A percentile compares a stretch with the other conserved stretches of the same genome.
Conservation (phyloP, 2,329 filamentous ascomycete species). For the Pseudophaeomoniella oleicola region DNA sequence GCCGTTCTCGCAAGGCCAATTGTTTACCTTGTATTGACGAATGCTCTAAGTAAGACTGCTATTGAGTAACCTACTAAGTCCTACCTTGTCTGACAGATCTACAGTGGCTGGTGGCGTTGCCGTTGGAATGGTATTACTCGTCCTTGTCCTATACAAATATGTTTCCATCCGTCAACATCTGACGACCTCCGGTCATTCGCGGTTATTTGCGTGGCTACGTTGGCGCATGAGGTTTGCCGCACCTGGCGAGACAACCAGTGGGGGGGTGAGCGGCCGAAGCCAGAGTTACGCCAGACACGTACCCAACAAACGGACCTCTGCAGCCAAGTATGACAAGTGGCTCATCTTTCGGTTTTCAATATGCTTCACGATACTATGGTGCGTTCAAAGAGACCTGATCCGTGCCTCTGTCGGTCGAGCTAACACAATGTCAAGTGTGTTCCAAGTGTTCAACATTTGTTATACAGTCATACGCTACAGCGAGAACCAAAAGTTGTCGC, state of each 20-base stretch:
- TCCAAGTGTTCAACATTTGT: conserved; percentile 24
- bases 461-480: conserved; percentile 20
- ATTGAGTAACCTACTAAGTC: not conserved
- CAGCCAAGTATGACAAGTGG: conserved; percentile 30
- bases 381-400: not conserved
- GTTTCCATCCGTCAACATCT: conserved; percentile 22
- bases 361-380: conserved; percentile 24
- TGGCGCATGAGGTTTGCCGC: conserved; percentile 4
- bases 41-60: not conserved
- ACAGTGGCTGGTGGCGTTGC: conserved; percentile 27
- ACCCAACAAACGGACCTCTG: conserved; percentile 3
- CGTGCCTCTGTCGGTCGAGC: not conserved
- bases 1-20: conserved; percentile 14
- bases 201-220: conserved; percentile 3
- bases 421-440: conserved; percentile 10
- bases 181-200: conserved; percentile 7
- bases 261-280: not conserved
- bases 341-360: conserved; percentile 31
- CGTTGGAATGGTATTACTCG: conserved; percentile 20
- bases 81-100: not conserved
- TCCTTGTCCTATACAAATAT: conserved; percentile 27
- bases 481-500: conserved; percentile 16
- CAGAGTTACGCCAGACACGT: conserved; percentile 4
- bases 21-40: conserved; percentile 15
- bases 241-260: conserved; percentile 5